Base-by-base conservation (phyloP, 768 basidiomycete species). In the Auricularia heimuer region DNA sequence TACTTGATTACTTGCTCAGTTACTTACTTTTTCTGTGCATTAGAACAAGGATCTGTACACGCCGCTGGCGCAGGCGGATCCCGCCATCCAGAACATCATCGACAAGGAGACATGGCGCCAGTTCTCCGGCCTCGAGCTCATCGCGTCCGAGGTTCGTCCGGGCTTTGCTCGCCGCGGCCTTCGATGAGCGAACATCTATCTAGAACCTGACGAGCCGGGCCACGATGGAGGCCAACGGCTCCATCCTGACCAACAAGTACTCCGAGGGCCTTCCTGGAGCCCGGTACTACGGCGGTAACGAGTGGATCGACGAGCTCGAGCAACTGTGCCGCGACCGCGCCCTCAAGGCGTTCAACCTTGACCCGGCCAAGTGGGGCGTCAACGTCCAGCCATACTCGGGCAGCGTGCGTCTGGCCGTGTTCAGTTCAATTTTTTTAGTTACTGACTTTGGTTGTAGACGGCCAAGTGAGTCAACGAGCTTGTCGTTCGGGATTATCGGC, bases 91-190 rank as follows among this genome's bases (percentile, higher is more conserved):
- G 77, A 93, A 95, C 76, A 92, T 99, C 81, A 92, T 99, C 79
- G 94, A 98, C 81, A 93, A 92, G 81, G 94, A 98, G 82, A 96
- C 92, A 78, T 98, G 94, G 95, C 81, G 96, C 70, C 96, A 98
- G 81, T 96, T 88, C 76, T 92, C 92, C 60, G 96, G 96, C 65
- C 87, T 99, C 67, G 97, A 98, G 79, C 89, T 99, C 74, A 98
- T 99, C 74, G 97, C 97, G 63, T 98, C 96, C 66, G 97, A 98
- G 87, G 94, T 95, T 67, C 69, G 81, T 67, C 18, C 4, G 3
- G 65, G 61, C 44, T 64, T 35, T 61, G 42, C 66, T 42, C 67
- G 18, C 33, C 44, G 65, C 63, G 35, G 45, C 37, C 64, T 24
- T 29, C 16, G 51, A 18, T 35, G 44, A 4, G 12, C 47, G 12